These are phyloP conservation scores for Trichophyton mentagrophytes DNA, from an alignment of 2,329 filamentous ascomycete species.

Conservation along the genomic window DNA sequence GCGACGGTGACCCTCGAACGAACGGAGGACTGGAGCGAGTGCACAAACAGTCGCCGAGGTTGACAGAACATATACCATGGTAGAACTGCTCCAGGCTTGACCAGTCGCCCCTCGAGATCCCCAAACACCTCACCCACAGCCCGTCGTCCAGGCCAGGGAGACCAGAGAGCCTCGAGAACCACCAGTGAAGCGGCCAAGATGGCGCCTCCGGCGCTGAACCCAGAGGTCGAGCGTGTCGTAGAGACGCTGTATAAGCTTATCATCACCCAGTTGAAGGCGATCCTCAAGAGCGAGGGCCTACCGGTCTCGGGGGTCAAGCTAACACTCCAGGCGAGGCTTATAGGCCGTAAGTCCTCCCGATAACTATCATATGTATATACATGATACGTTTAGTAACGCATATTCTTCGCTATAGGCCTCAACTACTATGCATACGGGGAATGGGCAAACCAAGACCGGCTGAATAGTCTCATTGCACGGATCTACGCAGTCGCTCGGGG, in stretches of 20 bases:
- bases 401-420: neutral
- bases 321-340: slow-evolving; percentile 64
- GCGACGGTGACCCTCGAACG: neutral
- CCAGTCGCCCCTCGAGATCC: neutral
- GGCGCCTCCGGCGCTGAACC: slow-evolving; percentile 26
- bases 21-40: neutral
- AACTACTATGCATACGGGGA: neutral
- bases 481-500: neutral
- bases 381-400: neutral
- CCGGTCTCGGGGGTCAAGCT: slow-evolving; percentile 75
- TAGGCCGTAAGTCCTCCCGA: slow-evolving; percentile 51
- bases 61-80: neutral
- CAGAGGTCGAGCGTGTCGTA: slow-evolving; percentile 32
- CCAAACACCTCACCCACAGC: too few species aligned
- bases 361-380: neutral
- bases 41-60: neutral
- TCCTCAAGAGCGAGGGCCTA: slow-evolving; percentile 63
- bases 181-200: slow-evolving; percentile 16
- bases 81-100: neutral
- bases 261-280: slow-evolving; percentile 57
- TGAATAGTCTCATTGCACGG: neutral
- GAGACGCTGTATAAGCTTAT: slow-evolving; percentile 43
- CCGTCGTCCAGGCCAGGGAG: neutral
- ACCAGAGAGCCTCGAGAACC: neutral
- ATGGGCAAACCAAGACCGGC: neutral